Evolutionary conservation across 257 asterid species (phyloP), one percentile per base, ranked within the genome.

Genomic region (Plantago major): DNA sequence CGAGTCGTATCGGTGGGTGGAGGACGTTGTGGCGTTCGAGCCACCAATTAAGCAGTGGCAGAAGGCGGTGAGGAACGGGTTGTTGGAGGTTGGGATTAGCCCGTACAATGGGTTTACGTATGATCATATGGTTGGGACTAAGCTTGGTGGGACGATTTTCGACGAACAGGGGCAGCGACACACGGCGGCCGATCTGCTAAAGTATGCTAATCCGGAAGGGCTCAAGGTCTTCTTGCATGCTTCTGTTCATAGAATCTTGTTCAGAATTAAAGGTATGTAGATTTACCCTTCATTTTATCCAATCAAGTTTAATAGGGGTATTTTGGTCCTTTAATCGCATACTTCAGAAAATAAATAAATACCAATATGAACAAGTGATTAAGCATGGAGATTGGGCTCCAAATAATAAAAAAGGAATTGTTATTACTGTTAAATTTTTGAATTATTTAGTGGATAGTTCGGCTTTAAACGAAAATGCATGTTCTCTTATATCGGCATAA

Each of bases 151-250:
- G 2, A 68, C 88, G 37, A 85, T 81, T n/a, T 88, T 88, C 30
- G 89, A 88, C 56, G 42, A 33, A 10, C 30, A 67, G 0, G 96
- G 92, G 6, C 58, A 49, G 19, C 76, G 95, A 10, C 96, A 88
- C 66, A 81, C 95, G 46, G 95, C 96, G 14, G 96, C 96, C 53
- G 89, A 88, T 61, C 82, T 88, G n/a, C 78, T 88, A 42, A 79
- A 69, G 56, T 83, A 73, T 58, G 95, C 95, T 6, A 71, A 85
- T 16, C 89, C 92, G 1, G n/a, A n/a, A 54, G 78, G 95, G 17
- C 74, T 85, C 3, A 76, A 78, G 1, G 77, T 88, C 12, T 33
- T 88, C 46, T 46, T 88, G 73, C 84, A 80, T 66, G 96, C 96
- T 50, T 14, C 89, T 42, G 96, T 85, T 30, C 89, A 76, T n/a